These are phyloP conservation scores for Vitis cinerea DNA, from an alignment of 164 flowering plant species.

Conservation along the genomic window DNA sequence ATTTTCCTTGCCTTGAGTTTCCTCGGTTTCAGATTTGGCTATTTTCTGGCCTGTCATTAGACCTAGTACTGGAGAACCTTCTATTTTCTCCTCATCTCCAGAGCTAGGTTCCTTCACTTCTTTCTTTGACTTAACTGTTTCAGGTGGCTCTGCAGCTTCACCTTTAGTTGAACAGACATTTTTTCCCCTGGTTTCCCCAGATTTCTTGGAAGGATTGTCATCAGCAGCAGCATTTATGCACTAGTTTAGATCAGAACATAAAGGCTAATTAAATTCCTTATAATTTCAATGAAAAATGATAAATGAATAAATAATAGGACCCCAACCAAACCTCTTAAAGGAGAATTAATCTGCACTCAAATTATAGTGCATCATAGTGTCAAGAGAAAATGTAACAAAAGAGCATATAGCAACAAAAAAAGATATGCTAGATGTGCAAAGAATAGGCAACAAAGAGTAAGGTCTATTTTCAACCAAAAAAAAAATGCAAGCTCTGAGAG, in stretches of 20 bases:
- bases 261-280: too few species aligned
- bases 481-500: too few species aligned
- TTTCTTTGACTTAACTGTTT: conserved; percentile 25
- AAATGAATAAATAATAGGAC: too few species aligned
- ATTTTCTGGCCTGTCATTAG: conserved; percentile 35
- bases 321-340: too few species aligned
- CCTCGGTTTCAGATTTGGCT: conserved; percentile 28
- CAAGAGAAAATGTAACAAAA: too few species aligned
- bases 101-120: conserved; percentile 30
- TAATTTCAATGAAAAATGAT: too few species aligned
- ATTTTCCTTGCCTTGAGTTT: conserved; percentile 18
- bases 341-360: too few species aligned
- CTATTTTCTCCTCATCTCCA: conserved; percentile 43
- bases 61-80: conserved; percentile 66
- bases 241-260: conserved; percentile 9
- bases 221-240: conserved; percentile 19
- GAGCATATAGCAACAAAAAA: too few species aligned
- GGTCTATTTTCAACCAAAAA: too few species aligned
- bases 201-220: conserved; percentile 20
- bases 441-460: too few species aligned
- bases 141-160: conserved; percentile 23
- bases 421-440: too few species aligned
- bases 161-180: conserved; percentile 8
- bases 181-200: conserved; percentile 15
- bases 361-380: too few species aligned